Percentiles rank a stretch among this genome's conserved stretches.
These are phyloP conservation scores for Microsporum audouinii DNA, from an alignment of 2,329 filamentous ascomycete genomes.

Conservation along the genomic window DNA sequence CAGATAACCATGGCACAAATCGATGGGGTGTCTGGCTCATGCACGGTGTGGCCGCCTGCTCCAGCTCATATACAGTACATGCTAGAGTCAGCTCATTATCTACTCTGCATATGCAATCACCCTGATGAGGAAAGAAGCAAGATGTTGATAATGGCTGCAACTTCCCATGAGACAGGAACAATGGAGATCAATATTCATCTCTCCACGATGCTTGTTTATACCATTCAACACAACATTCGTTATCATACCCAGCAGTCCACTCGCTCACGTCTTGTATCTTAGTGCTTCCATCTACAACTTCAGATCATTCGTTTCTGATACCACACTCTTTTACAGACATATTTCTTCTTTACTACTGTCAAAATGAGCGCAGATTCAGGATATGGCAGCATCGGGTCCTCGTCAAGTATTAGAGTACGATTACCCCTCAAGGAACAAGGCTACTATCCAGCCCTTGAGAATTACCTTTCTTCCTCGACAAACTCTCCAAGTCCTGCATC, in stretches of 20 bases:
- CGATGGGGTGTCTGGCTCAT: too few species aligned
- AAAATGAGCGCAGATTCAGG: not conserved
- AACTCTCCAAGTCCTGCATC: not conserved
- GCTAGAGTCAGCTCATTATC: not conserved
- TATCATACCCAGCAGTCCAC: not conserved
- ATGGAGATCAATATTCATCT: not conserved
- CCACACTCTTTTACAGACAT: not conserved
- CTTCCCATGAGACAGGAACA: not conserved
- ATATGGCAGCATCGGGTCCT: not conserved
- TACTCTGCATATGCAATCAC: not conserved
- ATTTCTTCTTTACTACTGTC: not conserved
- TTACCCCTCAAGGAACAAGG: not conserved
- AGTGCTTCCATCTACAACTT: not conserved
- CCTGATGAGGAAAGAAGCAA: not conserved
- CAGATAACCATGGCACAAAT: too few species aligned
- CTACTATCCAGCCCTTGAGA: not conserved
- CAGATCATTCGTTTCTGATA: not conserved
- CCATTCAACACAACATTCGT: not conserved
- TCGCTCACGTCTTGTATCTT: not conserved
- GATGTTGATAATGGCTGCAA: not conserved
- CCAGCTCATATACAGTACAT: not conserved
- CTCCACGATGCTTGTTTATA: not conserved
- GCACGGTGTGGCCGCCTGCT: too few species aligned
- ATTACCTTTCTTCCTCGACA: not conserved
- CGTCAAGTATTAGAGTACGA: not conserved